phyloP scores from a whole-genome alignment of 1,284 basidiomycete species.

The Cutaneotrichosporon sp. region DNA sequence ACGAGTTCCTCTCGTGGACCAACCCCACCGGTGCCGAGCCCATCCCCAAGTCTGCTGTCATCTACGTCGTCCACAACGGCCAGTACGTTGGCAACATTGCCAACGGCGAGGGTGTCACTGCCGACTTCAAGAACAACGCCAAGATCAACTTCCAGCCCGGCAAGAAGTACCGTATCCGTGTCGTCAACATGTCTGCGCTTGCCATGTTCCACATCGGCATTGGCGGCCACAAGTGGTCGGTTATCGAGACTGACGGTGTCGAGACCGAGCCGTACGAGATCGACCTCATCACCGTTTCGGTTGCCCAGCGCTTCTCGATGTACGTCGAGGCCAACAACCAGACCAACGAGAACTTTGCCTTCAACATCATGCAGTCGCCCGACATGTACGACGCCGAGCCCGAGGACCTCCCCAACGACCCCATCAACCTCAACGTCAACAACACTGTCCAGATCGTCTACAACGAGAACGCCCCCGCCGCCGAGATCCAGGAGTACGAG shows the following conservation, averaged over 20 bases:
- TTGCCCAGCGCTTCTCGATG: constrained; percentile 83
- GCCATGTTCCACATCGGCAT: constrained; percentile 79
- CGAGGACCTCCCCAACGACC: constrained; percentile 28
- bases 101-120: constrained; percentile 64
- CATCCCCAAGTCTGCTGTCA: constrained; percentile 76
- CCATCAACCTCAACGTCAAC: constrained; percentile 67
- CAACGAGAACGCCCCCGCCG: constrained; percentile 53
- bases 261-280: constrained; percentile 73
- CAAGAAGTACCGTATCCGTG: constrained; percentile 65
- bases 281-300: constrained; percentile 81
- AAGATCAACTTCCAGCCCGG: constrained; percentile 80
- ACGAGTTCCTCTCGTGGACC: constrained; percentile 68
- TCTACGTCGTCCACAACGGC: constrained; percentile 74
- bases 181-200: constrained; percentile 71
- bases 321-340: constrained; percentile 88
- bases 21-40: constrained; percentile 87
- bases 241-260: constrained; percentile 87
- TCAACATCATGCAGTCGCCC: constrained; percentile 73
- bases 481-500: constrained; percentile 18
- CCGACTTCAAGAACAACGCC: constrained; percentile 64
- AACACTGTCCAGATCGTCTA: constrained; percentile 73
- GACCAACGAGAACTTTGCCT: constrained; percentile 60
- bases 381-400: constrained; percentile 76
- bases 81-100: constrained; percentile 62
- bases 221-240: constrained; percentile 85